phyloP scores from a whole-genome alignment of 2,329 filamentous ascomycete genomes.

The Venturia asperata region DNA sequence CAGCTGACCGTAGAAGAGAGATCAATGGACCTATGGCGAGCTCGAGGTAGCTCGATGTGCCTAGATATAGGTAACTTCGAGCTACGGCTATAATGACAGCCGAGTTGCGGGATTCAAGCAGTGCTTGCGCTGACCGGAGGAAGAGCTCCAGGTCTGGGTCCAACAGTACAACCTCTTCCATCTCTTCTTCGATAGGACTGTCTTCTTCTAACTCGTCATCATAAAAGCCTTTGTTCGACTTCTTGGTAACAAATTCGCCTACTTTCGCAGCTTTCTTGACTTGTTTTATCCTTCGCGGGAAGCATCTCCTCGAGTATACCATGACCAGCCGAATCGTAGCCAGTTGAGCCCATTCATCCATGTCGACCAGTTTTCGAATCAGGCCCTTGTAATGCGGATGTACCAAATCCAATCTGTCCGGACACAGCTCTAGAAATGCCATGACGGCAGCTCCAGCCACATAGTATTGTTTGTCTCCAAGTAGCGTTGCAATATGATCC shows the following conservation, averaged over 20 bases:
- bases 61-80: constrained; percentile 77
- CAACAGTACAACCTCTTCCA: constrained; percentile 53
- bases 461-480: constrained; percentile 91
- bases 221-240: constrained; percentile 65
- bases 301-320: constrained; percentile 78
- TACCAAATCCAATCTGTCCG: constrained; percentile 77
- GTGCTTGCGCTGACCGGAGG: constrained; percentile 69
- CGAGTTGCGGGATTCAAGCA: constrained; percentile 87
- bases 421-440: constrained; percentile 83
- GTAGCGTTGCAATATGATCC: constrained; percentile 68
- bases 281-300: constrained; percentile 61
- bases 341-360: constrained; percentile 98
- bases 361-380: constrained; percentile 87
- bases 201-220: constrained; percentile 53
- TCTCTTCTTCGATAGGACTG: constrained; percentile 36
- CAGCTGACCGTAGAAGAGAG: constrained; percentile 73
- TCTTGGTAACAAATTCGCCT: background rate
- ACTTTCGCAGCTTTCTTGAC: constrained; percentile 28
- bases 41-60: constrained; percentile 64
- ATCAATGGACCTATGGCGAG: constrained; percentile 75
- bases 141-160: constrained; percentile 80
- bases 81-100: constrained; percentile 85
- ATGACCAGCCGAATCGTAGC: constrained; percentile 76
- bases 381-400: constrained; percentile 83
- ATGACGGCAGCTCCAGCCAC: constrained; percentile 91